Conservation (phyloP, 129 eudicot species). For the Scalesia atractyloides region DNA sequence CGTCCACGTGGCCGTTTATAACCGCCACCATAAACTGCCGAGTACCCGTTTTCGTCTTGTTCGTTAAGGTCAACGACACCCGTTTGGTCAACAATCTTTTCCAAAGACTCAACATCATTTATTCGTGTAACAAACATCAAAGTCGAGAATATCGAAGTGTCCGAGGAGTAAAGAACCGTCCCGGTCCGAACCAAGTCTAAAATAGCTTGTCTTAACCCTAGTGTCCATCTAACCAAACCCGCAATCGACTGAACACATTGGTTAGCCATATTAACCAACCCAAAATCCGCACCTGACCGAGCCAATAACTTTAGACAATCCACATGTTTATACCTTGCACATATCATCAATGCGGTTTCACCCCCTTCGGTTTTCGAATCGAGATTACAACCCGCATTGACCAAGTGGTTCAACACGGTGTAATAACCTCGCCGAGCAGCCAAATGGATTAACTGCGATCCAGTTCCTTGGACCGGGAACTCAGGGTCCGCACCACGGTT, state of each 20-base stretch:
- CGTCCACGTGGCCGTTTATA: conserved; percentile 58
- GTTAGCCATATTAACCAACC: conserved; percentile 48
- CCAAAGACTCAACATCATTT: conserved; percentile 57
- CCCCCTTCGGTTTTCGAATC: conserved; percentile 61
- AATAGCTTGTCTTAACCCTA: conserved; percentile 54
- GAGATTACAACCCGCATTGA: conserved; percentile 53
- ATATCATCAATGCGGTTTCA: conserved; percentile 78
- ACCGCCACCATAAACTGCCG: conserved; percentile 77
- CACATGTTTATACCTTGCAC: conserved; percentile 52
- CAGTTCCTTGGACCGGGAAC: conserved; percentile 38
- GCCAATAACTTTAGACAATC: conserved; percentile 66
- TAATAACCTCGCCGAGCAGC: conserved; percentile 61
- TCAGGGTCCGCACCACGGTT: conserved; percentile 58
- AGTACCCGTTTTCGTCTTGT: conserved; percentile 68
- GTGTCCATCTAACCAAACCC: conserved; percentile 49
- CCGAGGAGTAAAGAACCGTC: conserved; percentile 47
- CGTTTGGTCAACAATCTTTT: conserved; percentile 44
- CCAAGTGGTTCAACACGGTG: conserved; percentile 45
- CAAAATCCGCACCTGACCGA: conserved; percentile 75
- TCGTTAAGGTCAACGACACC: conserved; percentile 52
- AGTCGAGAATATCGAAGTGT: conserved; percentile 53
- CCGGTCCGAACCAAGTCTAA: conserved; percentile 54
- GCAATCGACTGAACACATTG: conserved; percentile 54
- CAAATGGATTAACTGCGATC: conserved; percentile 60
- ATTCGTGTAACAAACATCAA: conserved; percentile 61